Base-by-base conservation (phyloP, 2,329 filamentous ascomycete genomes). In the Stemphylium lycopersici region DNA sequence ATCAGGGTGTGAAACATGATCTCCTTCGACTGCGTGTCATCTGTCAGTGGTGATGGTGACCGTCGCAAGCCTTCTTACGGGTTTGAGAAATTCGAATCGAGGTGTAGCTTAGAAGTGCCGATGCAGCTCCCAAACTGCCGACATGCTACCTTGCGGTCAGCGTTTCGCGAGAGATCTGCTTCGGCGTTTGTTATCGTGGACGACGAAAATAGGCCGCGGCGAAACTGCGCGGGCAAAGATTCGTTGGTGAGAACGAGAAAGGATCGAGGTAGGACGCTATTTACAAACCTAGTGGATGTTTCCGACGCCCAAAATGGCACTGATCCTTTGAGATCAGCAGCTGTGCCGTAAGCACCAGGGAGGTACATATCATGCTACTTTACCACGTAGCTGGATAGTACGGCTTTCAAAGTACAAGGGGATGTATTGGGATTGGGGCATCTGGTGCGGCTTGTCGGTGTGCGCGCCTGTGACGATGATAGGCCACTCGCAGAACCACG, bases 1-100 rank as follows among this genome's bases (percentile, higher is more conserved):
- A 47, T 52, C 39, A 31, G 29, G 31, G 34, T 29, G 20, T 52
- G 56, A 57, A 55, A 59, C 56, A 45, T 16, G 33, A 39, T 54
- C 24, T 31, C 50, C 47, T 43, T 45, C 38, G 45, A 49, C 47
- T 24, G 24, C 29, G 46, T 50, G 45, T 59, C 48, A 56, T 15
- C 44, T 56, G 45, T 52, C 48, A 56, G 18, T 26, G 33, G 6
- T 32, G 24, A 12, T 32, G 24, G 20, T 42, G 15, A 22, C 22
- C 22, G 39, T 34, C 16, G 39, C 24, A 55, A 42, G 22, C 16
- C 32, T 31, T 13, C 18, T 42, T 39, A 4, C 16, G 41, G 36
- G 46, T 43, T 45, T 18, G 22, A 43, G 32, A 29, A 44, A 5
- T 6, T 45, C 37, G 15, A 18, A 26, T 34, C 43, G 38, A 51